phyloP scores from a whole-genome alignment of 371 early-diverging fungal genomes.

The Mucor ambiguus region DNA sequence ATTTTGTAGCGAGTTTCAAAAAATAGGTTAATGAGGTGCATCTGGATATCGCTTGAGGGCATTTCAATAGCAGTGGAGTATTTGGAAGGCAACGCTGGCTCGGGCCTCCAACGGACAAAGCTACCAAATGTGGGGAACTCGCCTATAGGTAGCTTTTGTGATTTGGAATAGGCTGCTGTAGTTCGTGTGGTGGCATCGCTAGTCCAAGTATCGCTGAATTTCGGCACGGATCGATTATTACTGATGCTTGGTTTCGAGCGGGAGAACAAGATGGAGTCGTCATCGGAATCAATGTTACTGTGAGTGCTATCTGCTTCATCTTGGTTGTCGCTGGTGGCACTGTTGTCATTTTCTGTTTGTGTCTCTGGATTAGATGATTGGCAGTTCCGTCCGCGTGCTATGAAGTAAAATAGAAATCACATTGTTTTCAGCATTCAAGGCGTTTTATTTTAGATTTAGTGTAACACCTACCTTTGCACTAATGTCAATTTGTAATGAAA shows the following conservation, averaged over 20 bases:
- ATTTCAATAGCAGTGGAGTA: slow-evolving; percentile 34
- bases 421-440: slow-evolving; percentile 1
- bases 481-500: background rate
- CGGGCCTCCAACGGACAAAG: slow-evolving; percentile 20
- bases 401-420: background rate
- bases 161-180: background rate
- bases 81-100: slow-evolving; percentile 27
- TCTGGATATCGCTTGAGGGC: slow-evolving; percentile 33
- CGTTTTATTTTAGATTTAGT: background rate
- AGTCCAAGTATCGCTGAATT: background rate
- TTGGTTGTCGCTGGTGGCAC: slow-evolving; percentile 1
- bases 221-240: background rate
- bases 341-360: background rate
- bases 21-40: slow-evolving; percentile 30
- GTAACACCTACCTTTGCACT: slow-evolving; percentile 33
- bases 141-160: background rate
- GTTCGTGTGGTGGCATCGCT: background rate
- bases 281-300: slow-evolving; percentile 17
- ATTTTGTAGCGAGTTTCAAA: slow-evolving; percentile 23
- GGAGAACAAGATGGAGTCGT: slow-evolving; percentile 25
- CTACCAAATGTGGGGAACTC: slow-evolving; percentile 17
- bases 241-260: slow-evolving; percentile 3
- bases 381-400: slow-evolving; percentile 32
- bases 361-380: slow-evolving; percentile 16
- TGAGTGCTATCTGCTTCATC: background rate